Conservation (phyloP, 768 basidiomycete species). For the Termitomyces sp. region DNA sequence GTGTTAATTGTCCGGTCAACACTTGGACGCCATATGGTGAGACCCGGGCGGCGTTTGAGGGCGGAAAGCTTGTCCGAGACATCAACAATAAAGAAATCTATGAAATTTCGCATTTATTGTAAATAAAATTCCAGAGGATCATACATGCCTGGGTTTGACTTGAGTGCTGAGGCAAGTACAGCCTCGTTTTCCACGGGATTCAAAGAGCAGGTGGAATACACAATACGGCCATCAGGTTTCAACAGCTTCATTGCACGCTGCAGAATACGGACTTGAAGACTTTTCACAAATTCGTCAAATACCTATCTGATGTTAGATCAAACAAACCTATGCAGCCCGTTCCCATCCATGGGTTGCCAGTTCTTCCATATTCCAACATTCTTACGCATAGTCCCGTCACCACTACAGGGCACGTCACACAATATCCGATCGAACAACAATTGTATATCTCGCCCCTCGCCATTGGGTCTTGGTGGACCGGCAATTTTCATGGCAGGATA, state of each 20-base stretch:
- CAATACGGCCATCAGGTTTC: constrained; percentile 77
- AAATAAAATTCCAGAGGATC: background rate
- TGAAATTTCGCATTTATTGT: background rate
- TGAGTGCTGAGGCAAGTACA: constrained; percentile 82
- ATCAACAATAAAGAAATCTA: constrained; percentile 78
- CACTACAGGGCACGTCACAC: constrained; percentile 97
- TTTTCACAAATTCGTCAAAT: constrained; percentile 23
- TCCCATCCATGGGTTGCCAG: constrained; percentile 87
- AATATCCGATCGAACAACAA: constrained; percentile 90
- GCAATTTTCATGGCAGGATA: constrained; percentile 65
- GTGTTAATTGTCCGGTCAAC: constrained; percentile 47
- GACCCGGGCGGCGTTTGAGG: constrained; percentile 72
- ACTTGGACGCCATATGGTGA: constrained; percentile 75
- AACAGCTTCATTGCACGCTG: constrained; percentile 91
- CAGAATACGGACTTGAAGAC: constrained; percentile 89
- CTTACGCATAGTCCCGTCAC: constrained; percentile 94
- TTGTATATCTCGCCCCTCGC: constrained; percentile 33
- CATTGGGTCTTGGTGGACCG: constrained; percentile 24
- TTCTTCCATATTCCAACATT: constrained; percentile 93
- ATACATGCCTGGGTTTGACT: constrained; percentile 55
- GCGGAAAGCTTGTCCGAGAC: constrained; percentile 65
- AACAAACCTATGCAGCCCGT: constrained; percentile 80
- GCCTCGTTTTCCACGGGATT: constrained; percentile 98
- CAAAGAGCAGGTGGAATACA: constrained; percentile 96
- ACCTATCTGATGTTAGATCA: background rate